Evolutionary conservation across 306 rosid genomes (phyloP), one percentile per base, ranked within the genome.

Genomic region (Vigna nakashimae): DNA sequence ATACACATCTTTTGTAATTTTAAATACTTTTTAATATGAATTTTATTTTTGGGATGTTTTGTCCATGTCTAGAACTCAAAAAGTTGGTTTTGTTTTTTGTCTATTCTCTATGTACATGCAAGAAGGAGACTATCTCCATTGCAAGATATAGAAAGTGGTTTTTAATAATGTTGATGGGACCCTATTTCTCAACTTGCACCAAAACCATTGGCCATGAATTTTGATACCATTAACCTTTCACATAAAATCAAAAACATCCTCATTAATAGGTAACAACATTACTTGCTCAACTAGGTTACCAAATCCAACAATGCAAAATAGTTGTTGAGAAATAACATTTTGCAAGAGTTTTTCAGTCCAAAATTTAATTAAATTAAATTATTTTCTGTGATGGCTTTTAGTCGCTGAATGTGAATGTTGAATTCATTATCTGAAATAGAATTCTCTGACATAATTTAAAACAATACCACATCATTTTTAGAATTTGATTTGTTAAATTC

Each of bases 181-280:
- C 69, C 57, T 80, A 4, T 32, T 42, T 20, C 64, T 56, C 80
- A 74, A 80, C 84, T 80, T 80, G 84, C 76, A 36, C 52, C 63
- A 57, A 46, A 46, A 46, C 55, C 58, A 73, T 73, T 56, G 9
- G 24, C 46, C 63, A 16, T 20, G 45, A 69, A 56, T 20, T 66
- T 43, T 34, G 36, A 65, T 30, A 22, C 45, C 57, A 30, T 9
- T 2, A 45, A 65, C 51, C 48, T 9, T 16, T 65, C 75, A 73
- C 36, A 65, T 79, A 73, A 73, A 14, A 65, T 71, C 78, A 56
- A 66, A 26, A 66, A 11, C 8, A 36, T 13, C 64, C 20, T 73
- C 52, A 14, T 42, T 17, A 72, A 62, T 51, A 15, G 13, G 28
- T 40, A 28, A 51, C 45, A 15, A 62, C 45, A 15, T n/a, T 71